Conservation (phyloP, 2,329 filamentous ascomycete genomes). For the Fusarium caatingaense region DNA sequence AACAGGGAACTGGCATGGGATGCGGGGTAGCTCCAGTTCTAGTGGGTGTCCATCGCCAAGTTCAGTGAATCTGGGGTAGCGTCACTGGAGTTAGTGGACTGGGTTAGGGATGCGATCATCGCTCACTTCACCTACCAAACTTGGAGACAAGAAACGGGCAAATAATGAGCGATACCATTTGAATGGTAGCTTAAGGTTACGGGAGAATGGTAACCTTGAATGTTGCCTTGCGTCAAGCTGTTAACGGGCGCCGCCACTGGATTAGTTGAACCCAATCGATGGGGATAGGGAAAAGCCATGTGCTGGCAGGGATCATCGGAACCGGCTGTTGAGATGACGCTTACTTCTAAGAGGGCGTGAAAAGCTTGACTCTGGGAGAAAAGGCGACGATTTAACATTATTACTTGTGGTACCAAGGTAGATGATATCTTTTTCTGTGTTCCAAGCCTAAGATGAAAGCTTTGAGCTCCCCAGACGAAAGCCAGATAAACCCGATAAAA, state of each 20-base stretch:
- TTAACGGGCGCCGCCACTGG: conserved; percentile 16
- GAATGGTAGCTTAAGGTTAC: not conserved
- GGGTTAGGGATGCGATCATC: not conserved
- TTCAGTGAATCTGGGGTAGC: conserved; percentile 30
- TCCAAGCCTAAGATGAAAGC: not conserved
- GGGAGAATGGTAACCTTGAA: not conserved
- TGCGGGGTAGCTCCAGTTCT: conserved; percentile 33
- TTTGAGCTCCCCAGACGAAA: not conserved
- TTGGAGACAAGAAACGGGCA: not conserved
- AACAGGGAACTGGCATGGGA: conserved; percentile 10
- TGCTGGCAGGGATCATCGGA: conserved; percentile 31
- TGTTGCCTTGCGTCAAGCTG: not conserved
- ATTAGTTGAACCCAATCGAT: not conserved
- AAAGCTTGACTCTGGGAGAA: not conserved
- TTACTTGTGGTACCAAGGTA: not conserved
- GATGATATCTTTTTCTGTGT: not conserved
- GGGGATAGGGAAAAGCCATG: not conserved
- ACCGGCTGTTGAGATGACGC: conserved; percentile 29
- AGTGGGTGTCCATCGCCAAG: conserved; percentile 19
- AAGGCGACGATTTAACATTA: not conserved
- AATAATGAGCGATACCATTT: not conserved
- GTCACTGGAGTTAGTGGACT: not conserved
- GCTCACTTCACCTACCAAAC: not conserved
- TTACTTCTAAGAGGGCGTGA: not conserved
- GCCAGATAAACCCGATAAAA: not conserved